phyloP scores from a whole-genome alignment of 495 filamentous ascomycete genomes.

The Penicillium ucsense region DNA sequence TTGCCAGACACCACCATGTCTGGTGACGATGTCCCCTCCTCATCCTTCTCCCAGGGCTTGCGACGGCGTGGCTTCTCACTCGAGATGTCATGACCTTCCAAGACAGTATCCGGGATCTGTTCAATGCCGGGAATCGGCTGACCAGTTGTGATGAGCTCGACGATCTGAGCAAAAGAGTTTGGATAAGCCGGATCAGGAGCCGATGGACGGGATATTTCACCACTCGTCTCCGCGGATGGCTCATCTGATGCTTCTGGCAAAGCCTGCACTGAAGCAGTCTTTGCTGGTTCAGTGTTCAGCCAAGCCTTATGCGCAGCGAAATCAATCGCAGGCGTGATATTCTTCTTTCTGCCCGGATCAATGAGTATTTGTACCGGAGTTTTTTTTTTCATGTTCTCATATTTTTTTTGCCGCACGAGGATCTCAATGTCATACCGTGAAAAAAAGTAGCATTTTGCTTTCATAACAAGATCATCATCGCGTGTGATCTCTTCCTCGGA shows the following conservation, averaged over 20 bases:
- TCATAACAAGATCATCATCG: conserved; percentile 35
- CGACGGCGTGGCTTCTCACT: conserved; percentile 41
- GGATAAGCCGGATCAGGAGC: conserved; percentile 57
- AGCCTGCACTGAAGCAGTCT: not conserved
- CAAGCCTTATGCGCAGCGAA: conserved; percentile 34
- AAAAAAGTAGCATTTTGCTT: conserved; percentile 46
- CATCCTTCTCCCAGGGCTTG: conserved; percentile 73
- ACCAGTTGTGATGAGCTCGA: conserved; percentile 77
- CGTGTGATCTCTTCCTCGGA: conserved; percentile 31
- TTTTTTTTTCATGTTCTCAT: not conserved
- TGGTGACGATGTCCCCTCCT: conserved; percentile 1
- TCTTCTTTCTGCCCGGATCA: conserved; percentile 27
- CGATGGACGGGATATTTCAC: not conserved
- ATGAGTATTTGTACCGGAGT: not conserved
- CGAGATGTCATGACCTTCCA: conserved; percentile 52
- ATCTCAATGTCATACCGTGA: conserved; percentile 23
- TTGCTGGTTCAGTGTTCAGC: conserved; percentile 13
- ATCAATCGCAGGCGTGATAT: conserved; percentile 26
- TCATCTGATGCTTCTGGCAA: not conserved
- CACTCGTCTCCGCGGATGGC: not conserved
- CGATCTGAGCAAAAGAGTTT: conserved; percentile 76
- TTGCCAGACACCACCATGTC: conserved; percentile 1
- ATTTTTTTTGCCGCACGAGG: not conserved
- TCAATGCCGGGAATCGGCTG: conserved; percentile 82
- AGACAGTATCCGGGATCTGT: conserved; percentile 76